Base-by-base conservation (phyloP, 169 alveolate species). In the Plasmodium berghei region DNA sequence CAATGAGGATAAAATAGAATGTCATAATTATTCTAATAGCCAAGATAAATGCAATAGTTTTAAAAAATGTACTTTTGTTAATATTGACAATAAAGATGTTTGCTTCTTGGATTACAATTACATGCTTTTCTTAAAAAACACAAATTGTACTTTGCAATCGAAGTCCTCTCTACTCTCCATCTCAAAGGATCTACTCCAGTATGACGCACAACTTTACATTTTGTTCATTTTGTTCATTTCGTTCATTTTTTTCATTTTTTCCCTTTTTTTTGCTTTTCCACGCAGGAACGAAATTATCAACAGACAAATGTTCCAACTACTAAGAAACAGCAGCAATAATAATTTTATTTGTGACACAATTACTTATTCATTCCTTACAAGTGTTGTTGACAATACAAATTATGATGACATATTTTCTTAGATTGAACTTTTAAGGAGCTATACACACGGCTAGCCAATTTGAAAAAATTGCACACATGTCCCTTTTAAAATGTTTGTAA, bases 311-410 rank as follows among this genome's bases (percentile, higher is more conserved):
- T 74, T 74, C 70, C 88, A 74, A 22, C 42, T 74, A 2, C 45
- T 74, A 18, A 52, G 88, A 9, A 74, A 74, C 59, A 77, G 89
- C 52, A 77, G 66, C 62, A 77, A 77, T 61, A 77, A 77, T 61
- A 77, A 77, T 58, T 77, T 77, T 45, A 77, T 77, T 70, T 77
- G 89, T 40, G 89, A 77, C 42, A 77, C 89, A 6, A 54, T 77
- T 46, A 77, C 89, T 20, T 77, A 77, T 45, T 77, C 89, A 10
- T 77, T 77, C 42, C 56, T 77, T n/a, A 77, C 80, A 10, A 77
- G 48, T 56, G 89, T 77, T 1, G 89, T 77, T 40, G 89, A 77
- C 18, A 77, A 77, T 28, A 77, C 89, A 5, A 77, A 64, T 22
- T 77, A 77, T 45, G 89, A 77, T 20, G 89, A 77, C 6, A 64